These are phyloP conservation scores for Alternaria sp. DNA, from an alignment of 2,329 filamentous ascomycete species.

Conservation along the genomic window DNA sequence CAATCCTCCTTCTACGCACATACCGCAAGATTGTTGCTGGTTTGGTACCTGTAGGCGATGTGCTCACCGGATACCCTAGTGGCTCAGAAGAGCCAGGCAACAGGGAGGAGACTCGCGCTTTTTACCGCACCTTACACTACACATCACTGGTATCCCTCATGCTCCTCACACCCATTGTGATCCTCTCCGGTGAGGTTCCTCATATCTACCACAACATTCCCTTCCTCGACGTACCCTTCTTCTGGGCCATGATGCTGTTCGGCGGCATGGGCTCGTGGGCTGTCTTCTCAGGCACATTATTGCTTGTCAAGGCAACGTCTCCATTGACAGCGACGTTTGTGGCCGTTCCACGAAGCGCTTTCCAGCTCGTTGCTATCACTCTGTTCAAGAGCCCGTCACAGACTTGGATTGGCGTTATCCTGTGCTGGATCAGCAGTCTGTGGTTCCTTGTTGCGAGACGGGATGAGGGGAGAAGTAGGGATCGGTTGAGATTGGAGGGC, in stretches of 20 bases:
- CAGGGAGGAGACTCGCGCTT: constrained; percentile 60
- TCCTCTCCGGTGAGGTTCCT: constrained; percentile 59
- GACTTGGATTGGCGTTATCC: constrained; percentile 60
- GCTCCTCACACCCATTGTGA: constrained; percentile 58
- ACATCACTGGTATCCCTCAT: constrained; percentile 60
- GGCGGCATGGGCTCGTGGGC: constrained; percentile 59
- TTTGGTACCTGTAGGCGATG: constrained; percentile 56
- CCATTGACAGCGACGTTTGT: constrained; percentile 61
- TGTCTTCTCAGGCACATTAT: constrained; percentile 58
- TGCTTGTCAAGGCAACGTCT: constrained; percentile 60
- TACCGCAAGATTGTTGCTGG: constrained; percentile 58
- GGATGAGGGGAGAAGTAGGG: constrained; percentile 49
- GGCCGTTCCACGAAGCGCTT: constrained; percentile 58
- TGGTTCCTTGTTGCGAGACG: constrained; percentile 59
- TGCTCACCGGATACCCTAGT: constrained; percentile 52
- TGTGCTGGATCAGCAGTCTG: constrained; percentile 60
- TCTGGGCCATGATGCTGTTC: constrained; percentile 63
- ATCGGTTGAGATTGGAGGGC: constrained; percentile 46
- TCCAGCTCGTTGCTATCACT: constrained; percentile 59
- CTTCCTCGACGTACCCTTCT: constrained; percentile 63
- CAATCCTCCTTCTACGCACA: constrained; percentile 59
- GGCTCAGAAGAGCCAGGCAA: constrained; percentile 43
- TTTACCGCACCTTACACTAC: constrained; percentile 62
- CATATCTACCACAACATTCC: constrained; percentile 62
- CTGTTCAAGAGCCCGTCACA: constrained; percentile 59